Base-by-base conservation (phyloP, 176 grass and related monocot genomes). In the Urochloa ruziziensis region DNA sequence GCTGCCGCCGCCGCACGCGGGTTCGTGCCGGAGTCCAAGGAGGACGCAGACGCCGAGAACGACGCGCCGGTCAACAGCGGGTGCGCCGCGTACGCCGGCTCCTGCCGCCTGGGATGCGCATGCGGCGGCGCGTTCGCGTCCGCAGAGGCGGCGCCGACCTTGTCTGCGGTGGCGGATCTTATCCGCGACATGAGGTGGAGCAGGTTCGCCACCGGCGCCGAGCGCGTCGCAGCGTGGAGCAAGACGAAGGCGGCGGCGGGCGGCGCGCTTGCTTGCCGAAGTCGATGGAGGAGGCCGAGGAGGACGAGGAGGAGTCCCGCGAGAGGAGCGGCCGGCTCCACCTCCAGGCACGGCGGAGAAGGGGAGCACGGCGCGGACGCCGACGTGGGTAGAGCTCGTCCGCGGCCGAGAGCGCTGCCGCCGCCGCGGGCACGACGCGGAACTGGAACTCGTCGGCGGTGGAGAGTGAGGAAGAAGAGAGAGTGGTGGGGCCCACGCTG, bases 371-470 rank as follows among this genome's bases (percentile, higher is more conserved):
- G 49, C 0, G 57, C 19, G 0, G 59, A 34, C 2, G 88, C 17
- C 18, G 62, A 78, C 5, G 52, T 80, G 0, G 32, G 80, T 0
- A 94, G 70, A 94, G 92, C 86, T 91, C 89, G 72, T 94, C 92
- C 0, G 92, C 92, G 11, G 89, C 89, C 43, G 90, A 91, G 35
- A 94, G 84, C 28, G 81, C 83, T 21, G 82, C 86, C 8, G 72
- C 86, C 2, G 86, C 86, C 8, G 74, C 86, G 0, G 86, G 83
- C 24, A 71, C 68, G 49, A 94, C 67, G 16, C 53, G 84, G 80
- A 94, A 94, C 67, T 94, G 89, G 66, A 94, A 94, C 59, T 91
- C 92, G 12, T 28, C 73, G 35, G 14, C 42, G n/a, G n/a, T n/a
- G n/a, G n/a, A n/a, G n/a, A n/a, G n/a, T n/a, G n/a, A n/a, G n/a